These are phyloP conservation scores for Trichoderma sp. DNA, from an alignment of 2,329 filamentous ascomycete species.

Conservation along the genomic window DNA sequence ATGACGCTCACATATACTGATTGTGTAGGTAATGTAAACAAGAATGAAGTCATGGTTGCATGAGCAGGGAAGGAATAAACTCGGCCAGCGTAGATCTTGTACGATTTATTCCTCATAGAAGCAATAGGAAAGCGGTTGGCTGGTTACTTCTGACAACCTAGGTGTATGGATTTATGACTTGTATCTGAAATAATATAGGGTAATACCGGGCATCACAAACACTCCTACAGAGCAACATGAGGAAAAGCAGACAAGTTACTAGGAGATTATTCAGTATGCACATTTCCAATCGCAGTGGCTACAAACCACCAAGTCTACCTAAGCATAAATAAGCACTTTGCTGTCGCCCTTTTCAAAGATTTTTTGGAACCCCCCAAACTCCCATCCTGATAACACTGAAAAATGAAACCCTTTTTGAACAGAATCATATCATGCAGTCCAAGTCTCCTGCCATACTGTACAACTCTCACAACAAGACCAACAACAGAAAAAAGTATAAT, in stretches of 20 bases:
- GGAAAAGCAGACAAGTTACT: background rate
- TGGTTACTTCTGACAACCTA: background rate
- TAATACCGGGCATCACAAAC: background rate
- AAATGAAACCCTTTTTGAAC: background rate
- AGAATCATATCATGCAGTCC: background rate
- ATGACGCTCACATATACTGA: background rate
- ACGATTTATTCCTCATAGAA: background rate
- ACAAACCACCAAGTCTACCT: constrained; percentile 8
- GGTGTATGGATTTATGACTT: background rate
- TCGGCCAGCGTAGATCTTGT: background rate
- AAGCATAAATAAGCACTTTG: constrained; percentile 5
- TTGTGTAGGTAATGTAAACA: background rate
- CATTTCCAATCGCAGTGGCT: constrained; percentile 13
- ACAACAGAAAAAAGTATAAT: constrained; percentile 4
- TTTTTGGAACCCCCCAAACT: background rate
- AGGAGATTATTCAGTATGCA: constrained; percentile 15
- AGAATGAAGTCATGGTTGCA: background rate
- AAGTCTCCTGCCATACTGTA: background rate
- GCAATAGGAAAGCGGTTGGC: background rate
- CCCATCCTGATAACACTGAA: background rate
- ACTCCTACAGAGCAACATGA: background rate
- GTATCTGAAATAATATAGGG: background rate
- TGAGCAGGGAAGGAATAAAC: background rate
- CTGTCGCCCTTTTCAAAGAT: constrained; percentile 5
- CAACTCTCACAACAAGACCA: background rate